phyloP scores from a whole-genome alignment of 1,139 yeast species.

The Hemisphaericaspora lyxosophila region DNA sequence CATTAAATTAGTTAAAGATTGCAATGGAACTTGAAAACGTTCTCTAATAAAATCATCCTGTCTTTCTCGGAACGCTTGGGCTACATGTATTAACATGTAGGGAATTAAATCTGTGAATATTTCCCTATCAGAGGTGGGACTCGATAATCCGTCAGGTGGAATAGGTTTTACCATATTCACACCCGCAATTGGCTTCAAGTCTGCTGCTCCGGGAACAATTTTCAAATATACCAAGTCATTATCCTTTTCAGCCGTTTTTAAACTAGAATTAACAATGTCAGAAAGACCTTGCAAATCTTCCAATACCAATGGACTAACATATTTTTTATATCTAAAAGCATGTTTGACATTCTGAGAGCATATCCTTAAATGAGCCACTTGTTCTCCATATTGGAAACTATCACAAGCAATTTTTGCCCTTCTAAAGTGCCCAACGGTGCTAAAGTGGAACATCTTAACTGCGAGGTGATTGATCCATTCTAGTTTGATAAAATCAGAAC shows the following conservation, averaged over 20 bases:
- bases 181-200: constrained; percentile 45
- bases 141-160: constrained; percentile 31
- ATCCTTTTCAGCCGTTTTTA: constrained; percentile 68
- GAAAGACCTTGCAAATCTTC: constrained; percentile 51
- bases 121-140: constrained; percentile 18
- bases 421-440: constrained; percentile 69
- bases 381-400: constrained; percentile 63
- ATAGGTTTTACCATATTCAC: constrained; percentile 59
- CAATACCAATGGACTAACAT: constrained; percentile 43
- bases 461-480: constrained; percentile 66
- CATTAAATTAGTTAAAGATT: constrained; percentile 48
- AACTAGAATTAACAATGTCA: constrained; percentile 41
- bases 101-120: constrained; percentile 67
- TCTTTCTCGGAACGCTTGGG: constrained; percentile 68
- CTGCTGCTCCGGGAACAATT: constrained; percentile 50
- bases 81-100: constrained; percentile 60
- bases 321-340: constrained; percentile 42
- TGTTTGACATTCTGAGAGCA: constrained; percentile 33
- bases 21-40: constrained; percentile 53
- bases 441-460: constrained; percentile 62
- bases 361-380: constrained; percentile 54
- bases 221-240: constrained; percentile 78
- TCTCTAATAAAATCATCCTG: constrained; percentile 56
- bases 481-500: constrained; percentile 51
- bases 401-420: constrained; percentile 52